Percentiles rank a stretch among this genome's conserved stretches.
These are phyloP conservation scores for Pleurotus tuber-regium DNA, from an alignment of 768 basidiomycete species.

Conservation along the genomic window DNA sequence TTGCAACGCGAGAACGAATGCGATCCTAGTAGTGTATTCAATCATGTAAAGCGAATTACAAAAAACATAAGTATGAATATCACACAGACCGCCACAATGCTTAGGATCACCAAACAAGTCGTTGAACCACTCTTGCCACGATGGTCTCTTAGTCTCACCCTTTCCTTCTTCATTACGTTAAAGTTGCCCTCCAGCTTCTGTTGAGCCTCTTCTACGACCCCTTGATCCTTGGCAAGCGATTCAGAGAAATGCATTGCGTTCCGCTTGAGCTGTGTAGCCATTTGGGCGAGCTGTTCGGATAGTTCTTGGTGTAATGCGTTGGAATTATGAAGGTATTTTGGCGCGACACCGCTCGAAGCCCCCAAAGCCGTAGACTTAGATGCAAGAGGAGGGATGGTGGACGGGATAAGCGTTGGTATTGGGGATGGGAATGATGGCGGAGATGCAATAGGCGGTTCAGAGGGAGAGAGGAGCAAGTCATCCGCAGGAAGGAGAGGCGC, in stretches of 20 bases:
- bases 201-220: slow-evolving; percentile 62
- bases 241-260: slow-evolving; percentile 80
- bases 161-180: slow-evolving; percentile 64
- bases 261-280: slow-evolving; percentile 85
- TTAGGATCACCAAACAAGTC: slow-evolving; percentile 67
- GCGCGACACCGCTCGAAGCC: slow-evolving; percentile 22
- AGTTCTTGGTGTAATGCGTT: slow-evolving; percentile 70
- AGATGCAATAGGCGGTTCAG: slow-evolving; percentile 18
- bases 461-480: slow-evolving; percentile 40
- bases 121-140: slow-evolving; percentile 64
- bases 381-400: slow-evolving; percentile 27
- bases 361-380: slow-evolving; percentile 27
- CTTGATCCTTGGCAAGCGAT: slow-evolving; percentile 71
- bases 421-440: slow-evolving; percentile 18
- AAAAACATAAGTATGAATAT: slow-evolving; percentile 73
- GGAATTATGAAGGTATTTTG: slow-evolving; percentile 52
- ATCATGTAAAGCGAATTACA: slow-evolving; percentile 64
- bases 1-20: too few relatives aligned
- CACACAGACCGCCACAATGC: slow-evolving; percentile 63
- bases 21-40: too few relatives aligned
- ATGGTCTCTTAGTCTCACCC: slow-evolving; percentile 58
- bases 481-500: slow-evolving; percentile 24
- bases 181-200: slow-evolving; percentile 74
- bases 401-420: slow-evolving; percentile 28
- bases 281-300: slow-evolving; percentile 69